Evolutionary conservation across 495 filamentous ascomycete species (phyloP).

Genomic region (Aspergillus sclerotioniger): DNA sequence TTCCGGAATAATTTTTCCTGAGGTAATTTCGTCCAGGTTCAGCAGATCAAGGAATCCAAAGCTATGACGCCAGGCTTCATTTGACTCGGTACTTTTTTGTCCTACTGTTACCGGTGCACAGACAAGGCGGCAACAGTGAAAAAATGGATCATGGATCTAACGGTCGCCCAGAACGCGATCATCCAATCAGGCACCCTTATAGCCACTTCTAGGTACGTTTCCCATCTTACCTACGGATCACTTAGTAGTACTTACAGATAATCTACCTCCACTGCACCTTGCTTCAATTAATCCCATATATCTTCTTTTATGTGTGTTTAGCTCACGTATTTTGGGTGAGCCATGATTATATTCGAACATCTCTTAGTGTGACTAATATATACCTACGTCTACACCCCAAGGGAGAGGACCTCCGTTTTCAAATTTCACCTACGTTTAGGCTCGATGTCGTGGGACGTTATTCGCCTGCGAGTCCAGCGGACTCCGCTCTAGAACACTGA

Average conservation of each 20-base stretch:
- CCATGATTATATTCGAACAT: neutral
- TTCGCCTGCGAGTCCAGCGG: neutral
- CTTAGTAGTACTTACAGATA: neutral
- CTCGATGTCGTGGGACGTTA: conserved; percentile 2
- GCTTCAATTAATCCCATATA: neutral
- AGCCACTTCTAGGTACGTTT: conserved; percentile 21
- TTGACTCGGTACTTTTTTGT: neutral
- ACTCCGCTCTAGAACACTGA: conserved; percentile 9
- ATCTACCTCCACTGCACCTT: neutral
- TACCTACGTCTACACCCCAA: neutral
- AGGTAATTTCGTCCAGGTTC: neutral
- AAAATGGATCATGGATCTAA: conserved; percentile 30
- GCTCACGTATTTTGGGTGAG: neutral
- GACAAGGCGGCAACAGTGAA: conserved; percentile 17
- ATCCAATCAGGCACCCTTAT: conserved; percentile 18
- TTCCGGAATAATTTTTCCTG: neutral
- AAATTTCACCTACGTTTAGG: neutral
- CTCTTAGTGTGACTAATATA: neutral
- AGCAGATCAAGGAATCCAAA: neutral
- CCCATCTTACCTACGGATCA: conserved; percentile 15
- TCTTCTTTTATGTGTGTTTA: neutral
- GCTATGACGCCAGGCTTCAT: conserved; percentile 2
- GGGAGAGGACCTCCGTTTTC: neutral
- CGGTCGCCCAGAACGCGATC: conserved; percentile 18
- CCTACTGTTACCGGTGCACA: conserved; percentile 16